phyloP scores from a whole-genome alignment of 768 basidiomycete genomes.

The Kwoniella dejecticola region DNA sequence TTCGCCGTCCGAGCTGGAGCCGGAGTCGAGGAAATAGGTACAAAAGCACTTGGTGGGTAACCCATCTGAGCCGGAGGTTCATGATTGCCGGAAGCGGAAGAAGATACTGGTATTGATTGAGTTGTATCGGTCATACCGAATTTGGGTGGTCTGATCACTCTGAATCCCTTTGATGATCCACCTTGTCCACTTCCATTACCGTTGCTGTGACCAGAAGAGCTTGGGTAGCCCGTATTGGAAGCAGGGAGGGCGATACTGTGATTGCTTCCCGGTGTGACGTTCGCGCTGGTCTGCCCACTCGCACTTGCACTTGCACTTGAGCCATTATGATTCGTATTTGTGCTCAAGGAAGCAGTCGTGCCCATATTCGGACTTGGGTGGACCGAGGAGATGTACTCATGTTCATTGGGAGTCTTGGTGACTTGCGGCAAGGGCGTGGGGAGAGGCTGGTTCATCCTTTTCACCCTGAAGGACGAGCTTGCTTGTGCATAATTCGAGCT shows the following conservation, averaged over 20 bases:
- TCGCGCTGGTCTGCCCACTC: no score
- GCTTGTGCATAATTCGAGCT: constrained; percentile 6
- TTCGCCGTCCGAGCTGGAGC: no score
- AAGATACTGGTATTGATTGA: neutral
- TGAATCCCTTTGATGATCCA: constrained; percentile 22
- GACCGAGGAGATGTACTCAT: neutral
- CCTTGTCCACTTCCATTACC: constrained; percentile 8
- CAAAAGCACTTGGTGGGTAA: constrained; percentile 24
- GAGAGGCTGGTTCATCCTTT: constrained; percentile 16
- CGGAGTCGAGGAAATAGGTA: constrained; percentile 10
- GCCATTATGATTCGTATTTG: neutral
- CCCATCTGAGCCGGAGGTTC: constrained; percentile 1
- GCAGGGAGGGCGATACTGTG: neutral
- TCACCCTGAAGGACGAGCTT: constrained; percentile 23
- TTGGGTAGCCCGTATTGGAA: no score
- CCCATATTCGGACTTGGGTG: constrained; percentile 22
- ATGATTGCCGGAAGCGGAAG: neutral
- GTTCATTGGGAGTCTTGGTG: neutral
- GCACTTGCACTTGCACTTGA: constrained; percentile 1
- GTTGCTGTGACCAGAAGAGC: no score
- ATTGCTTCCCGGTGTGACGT: constrained; percentile 5
- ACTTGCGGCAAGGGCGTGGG: constrained; percentile 9
- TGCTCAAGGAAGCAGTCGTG: neutral
- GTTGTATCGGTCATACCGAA: neutral
- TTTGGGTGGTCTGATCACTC: constrained; percentile 16